Evolutionary conservation across 2,329 filamentous ascomycete species (phyloP).

Genomic region (Monosporascus sp.): DNA sequence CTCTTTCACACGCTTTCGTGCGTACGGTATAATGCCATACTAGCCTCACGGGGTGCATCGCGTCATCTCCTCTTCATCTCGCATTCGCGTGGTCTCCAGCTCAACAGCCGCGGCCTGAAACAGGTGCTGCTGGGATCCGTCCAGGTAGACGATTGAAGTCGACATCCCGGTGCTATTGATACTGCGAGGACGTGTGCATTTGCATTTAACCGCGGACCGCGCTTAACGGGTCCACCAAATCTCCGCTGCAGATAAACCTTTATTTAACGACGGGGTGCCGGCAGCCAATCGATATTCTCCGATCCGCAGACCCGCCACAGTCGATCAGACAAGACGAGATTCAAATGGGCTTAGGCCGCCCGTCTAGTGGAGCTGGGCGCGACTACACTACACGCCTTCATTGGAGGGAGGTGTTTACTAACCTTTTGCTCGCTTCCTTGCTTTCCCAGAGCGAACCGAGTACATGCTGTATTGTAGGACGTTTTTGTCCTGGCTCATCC

Average conservation of each 20-base stretch:
- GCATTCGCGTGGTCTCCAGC: not conserved
- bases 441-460: too few species aligned
- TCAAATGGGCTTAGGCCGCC: not conserved
- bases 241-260: conserved; percentile 9
- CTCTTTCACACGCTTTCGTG: too few species aligned
- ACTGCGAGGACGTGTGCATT: not conserved
- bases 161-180: too few species aligned
- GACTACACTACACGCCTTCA: too few species aligned
- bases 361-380: too few species aligned
- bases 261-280: conserved; percentile 14
- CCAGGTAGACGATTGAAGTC: not conserved
- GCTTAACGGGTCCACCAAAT: conserved; percentile 18
- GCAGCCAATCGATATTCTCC: conserved; percentile 24
- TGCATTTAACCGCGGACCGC: conserved; percentile 19
- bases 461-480: not conserved
- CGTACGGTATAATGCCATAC: too few species aligned
- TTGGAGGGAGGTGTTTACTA: too few species aligned
- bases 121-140: not conserved
- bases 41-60: not conserved
- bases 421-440: too few species aligned
- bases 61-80: not conserved
- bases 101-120: not conserved
- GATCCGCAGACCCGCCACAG: conserved; percentile 10
- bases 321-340: conserved; percentile 14
- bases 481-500: not conserved